These are phyloP conservation scores for Acer negundo DNA, from an alignment of 345 rosid species.

Conservation along the genomic window DNA sequence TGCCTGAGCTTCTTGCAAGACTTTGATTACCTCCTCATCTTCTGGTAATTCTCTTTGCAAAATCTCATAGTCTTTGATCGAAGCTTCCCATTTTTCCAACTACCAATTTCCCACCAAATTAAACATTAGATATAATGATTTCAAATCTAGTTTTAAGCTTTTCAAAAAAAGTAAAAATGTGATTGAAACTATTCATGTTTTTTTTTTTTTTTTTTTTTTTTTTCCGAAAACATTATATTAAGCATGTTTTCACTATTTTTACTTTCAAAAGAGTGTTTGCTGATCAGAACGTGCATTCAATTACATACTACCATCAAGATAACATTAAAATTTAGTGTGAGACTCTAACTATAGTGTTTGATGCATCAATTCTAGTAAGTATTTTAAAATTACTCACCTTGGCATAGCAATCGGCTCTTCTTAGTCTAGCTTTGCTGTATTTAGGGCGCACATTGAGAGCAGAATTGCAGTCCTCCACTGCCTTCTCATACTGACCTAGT, in stretches of 20 bases:
- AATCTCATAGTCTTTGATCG: constrained; percentile 66
- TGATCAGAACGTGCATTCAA: too few relatives aligned
- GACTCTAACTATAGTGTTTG: neutral
- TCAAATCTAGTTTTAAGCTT: neutral
- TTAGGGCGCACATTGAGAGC: constrained; percentile 68
- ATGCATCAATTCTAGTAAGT: neutral
- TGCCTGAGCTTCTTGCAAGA: constrained; percentile 51
- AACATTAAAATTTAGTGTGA: too few relatives aligned
- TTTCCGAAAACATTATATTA: too few relatives aligned
- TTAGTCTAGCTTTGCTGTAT: constrained; percentile 77
- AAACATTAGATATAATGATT: neutral
- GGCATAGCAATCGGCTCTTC: constrained; percentile 80
- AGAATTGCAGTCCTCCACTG: constrained; percentile 68
- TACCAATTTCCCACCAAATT: constrained; percentile 19
- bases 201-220: too few relatives aligned
- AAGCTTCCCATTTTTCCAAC: constrained; percentile 73
- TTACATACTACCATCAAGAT: too few relatives aligned
- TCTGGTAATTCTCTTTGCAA: constrained; percentile 61
- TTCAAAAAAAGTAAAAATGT: too few relatives aligned
- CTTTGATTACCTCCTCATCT: constrained; percentile 59
- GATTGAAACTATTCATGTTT: too few relatives aligned
- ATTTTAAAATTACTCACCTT: constrained; percentile 45
- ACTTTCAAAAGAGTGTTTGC: too few relatives aligned
- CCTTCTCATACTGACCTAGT: constrained; percentile 61
- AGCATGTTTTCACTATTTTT: too few relatives aligned